phyloP scores from a whole-genome alignment of 139 green algal species.

The Tetratostichococcus sp. region DNA sequence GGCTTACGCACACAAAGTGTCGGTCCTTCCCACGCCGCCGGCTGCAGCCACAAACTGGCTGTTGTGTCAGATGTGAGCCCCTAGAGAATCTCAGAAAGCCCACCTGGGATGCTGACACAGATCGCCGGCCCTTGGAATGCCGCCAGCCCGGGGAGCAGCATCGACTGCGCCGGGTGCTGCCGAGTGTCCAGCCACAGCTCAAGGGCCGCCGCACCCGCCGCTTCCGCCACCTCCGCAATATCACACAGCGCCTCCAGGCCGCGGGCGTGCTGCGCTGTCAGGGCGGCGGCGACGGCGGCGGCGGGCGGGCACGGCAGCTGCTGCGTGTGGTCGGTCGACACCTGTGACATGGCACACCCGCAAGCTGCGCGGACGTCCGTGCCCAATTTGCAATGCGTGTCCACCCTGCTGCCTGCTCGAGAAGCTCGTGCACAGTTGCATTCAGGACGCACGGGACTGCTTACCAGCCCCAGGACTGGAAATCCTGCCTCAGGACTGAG shows the following conservation, averaged over 20 bases:
- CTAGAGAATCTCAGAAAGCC: neutral
- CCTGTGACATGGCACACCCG: neutral
- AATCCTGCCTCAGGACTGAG: no score
- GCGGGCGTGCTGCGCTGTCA: neutral
- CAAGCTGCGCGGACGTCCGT: no score
- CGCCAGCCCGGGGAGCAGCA: constrained; percentile 56
- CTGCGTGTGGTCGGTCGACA: constrained; percentile 12
- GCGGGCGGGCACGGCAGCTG: constrained; percentile 30
- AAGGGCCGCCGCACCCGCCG: constrained; percentile 19
- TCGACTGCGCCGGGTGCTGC: constrained; percentile 34
- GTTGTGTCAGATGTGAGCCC: no score
- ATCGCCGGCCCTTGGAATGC: constrained; percentile 63
- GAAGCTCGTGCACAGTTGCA: no score
- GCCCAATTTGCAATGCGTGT: no score
- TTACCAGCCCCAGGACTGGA: no score
- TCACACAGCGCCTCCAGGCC: constrained; percentile 38
- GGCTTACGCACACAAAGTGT: no score
- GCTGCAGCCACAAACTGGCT: no score
- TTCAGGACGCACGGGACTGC: no score
- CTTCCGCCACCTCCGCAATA: constrained; percentile 54
- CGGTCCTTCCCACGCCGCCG: no score
- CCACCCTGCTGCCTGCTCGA: no score
- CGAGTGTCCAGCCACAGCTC: constrained; percentile 46
- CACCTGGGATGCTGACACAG: constrained; percentile 43
- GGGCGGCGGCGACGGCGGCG: neutral